A percentile compares a stretch with the other conserved stretches of the same genome.
Evolutionary conservation across 768 basidiomycete genomes (phyloP).

Genomic region (Tricholoma bakamatsutake): DNA sequence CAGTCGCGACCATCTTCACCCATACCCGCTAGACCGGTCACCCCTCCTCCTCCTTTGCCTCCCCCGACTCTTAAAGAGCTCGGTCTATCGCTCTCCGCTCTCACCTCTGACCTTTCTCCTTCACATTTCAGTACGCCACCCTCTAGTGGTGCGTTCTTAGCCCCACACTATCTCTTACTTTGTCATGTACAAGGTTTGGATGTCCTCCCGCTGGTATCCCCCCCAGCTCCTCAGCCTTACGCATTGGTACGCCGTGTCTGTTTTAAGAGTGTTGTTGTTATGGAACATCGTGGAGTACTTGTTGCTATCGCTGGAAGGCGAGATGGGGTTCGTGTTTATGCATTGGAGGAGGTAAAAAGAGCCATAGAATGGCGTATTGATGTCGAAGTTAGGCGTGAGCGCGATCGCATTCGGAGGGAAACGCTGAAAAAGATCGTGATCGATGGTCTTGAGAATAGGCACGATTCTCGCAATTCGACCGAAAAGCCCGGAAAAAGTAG

Average conservation of each 20-base stretch:
- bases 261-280: constrained; percentile 85
- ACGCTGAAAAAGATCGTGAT: constrained; percentile 48
- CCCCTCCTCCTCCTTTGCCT: constrained; percentile 69
- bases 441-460: constrained; percentile 27
- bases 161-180: constrained; percentile 75
- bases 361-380: constrained; percentile 88
- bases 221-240: constrained; percentile 72
- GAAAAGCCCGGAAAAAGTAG: constrained; percentile 46
- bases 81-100: constrained; percentile 61
- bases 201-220: constrained; percentile 72
- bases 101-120: constrained; percentile 66
- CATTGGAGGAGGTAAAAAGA: constrained; percentile 79
- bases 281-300: constrained; percentile 89
- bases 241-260: constrained; percentile 75
- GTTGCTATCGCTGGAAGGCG: constrained; percentile 84
- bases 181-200: constrained; percentile 86
- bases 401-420: constrained; percentile 65
- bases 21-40: constrained; percentile 42
- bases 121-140: constrained; percentile 78
- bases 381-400: constrained; percentile 67
- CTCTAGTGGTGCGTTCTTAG: constrained; percentile 70
- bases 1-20: constrained; percentile 55
- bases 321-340: constrained; percentile 85
- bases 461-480: constrained; percentile 32
- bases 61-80: constrained; percentile 71